Evolutionary conservation across 208 protist genomes (phyloP).

Genomic region (Polymyxa betae): DNA sequence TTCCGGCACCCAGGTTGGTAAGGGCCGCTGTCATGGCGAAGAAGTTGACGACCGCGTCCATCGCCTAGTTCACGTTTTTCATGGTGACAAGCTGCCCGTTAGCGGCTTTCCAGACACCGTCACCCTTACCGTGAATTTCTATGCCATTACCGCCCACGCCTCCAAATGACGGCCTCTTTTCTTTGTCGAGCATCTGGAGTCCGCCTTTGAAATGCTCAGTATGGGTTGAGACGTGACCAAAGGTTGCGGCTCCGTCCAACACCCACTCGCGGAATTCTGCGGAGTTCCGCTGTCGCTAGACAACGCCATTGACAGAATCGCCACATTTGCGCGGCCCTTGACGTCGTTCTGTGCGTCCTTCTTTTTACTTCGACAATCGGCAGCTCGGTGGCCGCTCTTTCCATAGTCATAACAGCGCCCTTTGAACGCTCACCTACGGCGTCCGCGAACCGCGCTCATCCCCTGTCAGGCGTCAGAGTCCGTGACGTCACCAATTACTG

Average conservation of each 20-base stretch:
- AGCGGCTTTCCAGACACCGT: neutral
- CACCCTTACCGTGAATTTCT: neutral
- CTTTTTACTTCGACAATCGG: neutral
- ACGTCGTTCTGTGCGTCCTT: neutral
- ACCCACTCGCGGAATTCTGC: neutral
- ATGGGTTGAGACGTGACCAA: neutral
- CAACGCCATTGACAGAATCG: neutral
- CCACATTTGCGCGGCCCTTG: neutral
- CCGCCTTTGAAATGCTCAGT: neutral
- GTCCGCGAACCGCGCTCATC: neutral
- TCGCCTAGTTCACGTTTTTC: neutral
- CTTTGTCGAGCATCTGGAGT: neutral
- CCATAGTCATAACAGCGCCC: neutral
- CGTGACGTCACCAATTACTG: neutral
- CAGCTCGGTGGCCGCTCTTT: neutral
- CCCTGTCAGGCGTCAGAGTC: neutral
- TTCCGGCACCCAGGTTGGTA: neutral
- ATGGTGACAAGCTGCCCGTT: neutral
- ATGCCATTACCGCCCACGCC: neutral
- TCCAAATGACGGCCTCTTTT: neutral
- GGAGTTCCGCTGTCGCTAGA: neutral
- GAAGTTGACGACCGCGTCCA: neutral
- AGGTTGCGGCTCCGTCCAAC: neutral
- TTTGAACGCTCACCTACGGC: neutral
- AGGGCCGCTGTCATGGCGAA: neutral